These are phyloP conservation scores for Colletotrichum tanaceti DNA, from an alignment of 2,329 filamentous ascomycete genomes.

Conservation along the genomic window DNA sequence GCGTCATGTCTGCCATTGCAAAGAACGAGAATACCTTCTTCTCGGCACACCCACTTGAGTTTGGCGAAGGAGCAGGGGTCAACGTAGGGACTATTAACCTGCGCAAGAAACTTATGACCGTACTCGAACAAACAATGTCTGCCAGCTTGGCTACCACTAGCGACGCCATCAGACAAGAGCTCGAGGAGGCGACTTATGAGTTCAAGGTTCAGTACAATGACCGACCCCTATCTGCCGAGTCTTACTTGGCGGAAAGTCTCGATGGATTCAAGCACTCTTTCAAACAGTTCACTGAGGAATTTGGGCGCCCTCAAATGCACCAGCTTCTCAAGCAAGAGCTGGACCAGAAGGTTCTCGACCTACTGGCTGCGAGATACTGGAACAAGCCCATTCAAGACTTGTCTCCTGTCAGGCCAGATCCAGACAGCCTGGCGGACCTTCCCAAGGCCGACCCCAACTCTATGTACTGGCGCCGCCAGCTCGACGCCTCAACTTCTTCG, in stretches of 20 bases:
- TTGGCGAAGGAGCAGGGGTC: constrained; percentile 78
- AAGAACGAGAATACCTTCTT: constrained; percentile 93
- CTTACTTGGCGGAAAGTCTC: constrained; percentile 93
- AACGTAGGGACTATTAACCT: constrained; percentile 86
- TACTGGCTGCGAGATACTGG: constrained; percentile 95
- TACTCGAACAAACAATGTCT: constrained; percentile 97
- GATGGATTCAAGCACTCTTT: constrained; percentile 98
- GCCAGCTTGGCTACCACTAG: constrained; percentile 88
- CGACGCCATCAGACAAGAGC: constrained; percentile 91
- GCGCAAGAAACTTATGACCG: constrained; percentile 95
- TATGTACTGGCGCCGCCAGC: constrained; percentile 91
- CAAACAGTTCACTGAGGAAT: constrained; percentile 90
- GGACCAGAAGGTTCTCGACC: constrained; percentile 93
- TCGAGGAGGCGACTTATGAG: constrained; percentile 97
- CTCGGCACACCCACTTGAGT: constrained; percentile 82
- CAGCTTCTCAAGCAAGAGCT: constrained; percentile 91
- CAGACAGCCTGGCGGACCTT: constrained; percentile 79
- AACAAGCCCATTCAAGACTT: constrained; percentile 94
- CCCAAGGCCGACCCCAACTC: constrained; percentile 88
- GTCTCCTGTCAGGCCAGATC: constrained; percentile 71
- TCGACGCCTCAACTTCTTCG: constrained; percentile 90
- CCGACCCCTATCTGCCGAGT: constrained; percentile 91
- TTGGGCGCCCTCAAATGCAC: constrained; percentile 89
- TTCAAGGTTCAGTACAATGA: constrained; percentile 99
- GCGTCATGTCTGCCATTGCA: constrained; percentile 82